Percentiles rank a stretch among this genome's conserved stretches.
Conservation (phyloP, 306 rosid species). For the Neltuma alba region DNA sequence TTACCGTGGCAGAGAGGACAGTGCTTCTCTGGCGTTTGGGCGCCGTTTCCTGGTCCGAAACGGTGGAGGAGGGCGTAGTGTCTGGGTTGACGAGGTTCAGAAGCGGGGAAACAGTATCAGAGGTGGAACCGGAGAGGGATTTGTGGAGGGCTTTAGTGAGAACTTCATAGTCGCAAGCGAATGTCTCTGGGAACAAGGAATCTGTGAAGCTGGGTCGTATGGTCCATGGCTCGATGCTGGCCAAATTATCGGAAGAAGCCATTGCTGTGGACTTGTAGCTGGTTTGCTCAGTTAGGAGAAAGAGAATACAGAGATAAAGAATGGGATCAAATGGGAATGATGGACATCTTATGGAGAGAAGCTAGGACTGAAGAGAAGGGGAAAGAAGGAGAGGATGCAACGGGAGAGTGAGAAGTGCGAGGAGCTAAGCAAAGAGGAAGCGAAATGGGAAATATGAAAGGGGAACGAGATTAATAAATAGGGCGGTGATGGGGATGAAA, state of each 20-base stretch:
- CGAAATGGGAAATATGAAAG: neutral
- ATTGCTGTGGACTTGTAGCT: constrained; percentile 13
- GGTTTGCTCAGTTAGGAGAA: too few relatives aligned
- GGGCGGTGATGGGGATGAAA: constrained; percentile 48
- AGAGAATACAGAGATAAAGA: neutral
- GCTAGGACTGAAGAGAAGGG: neutral
- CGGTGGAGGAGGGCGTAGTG: constrained; percentile 49
- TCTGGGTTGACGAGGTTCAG: constrained; percentile 31
- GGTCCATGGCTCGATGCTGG: constrained; percentile 57
- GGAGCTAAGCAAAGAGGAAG: constrained; percentile 25
- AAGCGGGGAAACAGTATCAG: constrained; percentile 35
- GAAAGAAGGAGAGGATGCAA: neutral
- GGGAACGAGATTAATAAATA: neutral
- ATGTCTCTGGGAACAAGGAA: constrained; percentile 59
- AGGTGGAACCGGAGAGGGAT: constrained; percentile 44
- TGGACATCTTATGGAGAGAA: neutral
- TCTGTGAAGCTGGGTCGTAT: constrained; percentile 46
- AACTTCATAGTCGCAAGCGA: constrained; percentile 56
- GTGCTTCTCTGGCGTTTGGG: neutral
- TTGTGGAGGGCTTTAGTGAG: constrained; percentile 66
- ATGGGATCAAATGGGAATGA: neutral
- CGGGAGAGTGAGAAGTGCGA: too few relatives aligned
- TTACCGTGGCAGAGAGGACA: constrained; percentile 41
- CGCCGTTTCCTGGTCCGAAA: constrained; percentile 67
- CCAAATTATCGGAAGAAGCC: constrained; percentile 64